Evolutionary conservation across 1,139 yeast genomes (phyloP), one percentile per base, ranked within the genome.

Genomic region (Blastobotrys capitulatus): DNA sequence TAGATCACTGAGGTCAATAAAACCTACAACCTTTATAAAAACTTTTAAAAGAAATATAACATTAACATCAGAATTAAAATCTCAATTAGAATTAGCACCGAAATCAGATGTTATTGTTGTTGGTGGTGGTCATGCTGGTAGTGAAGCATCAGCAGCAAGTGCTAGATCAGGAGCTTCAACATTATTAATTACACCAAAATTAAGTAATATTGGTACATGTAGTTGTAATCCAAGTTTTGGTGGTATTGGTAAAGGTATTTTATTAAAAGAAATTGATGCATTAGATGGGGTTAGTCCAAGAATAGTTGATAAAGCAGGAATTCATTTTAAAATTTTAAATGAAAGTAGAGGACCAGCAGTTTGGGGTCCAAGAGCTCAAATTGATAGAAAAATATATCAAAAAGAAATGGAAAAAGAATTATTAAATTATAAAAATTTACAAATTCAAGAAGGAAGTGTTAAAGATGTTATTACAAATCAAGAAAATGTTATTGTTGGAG

Each of bases 81-180:
- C 38, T 8, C 46, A 37, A 19, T 42, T 42, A 8, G n/a, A 16
- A n/a, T 16, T 16, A 29, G 48, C 51, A 9, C 48, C 38, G n/a
- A 20, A 27, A 12, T 29, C 52, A 7, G 90, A 92, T 1, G 96
- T 90, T 0, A 76, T 92, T 1, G 92, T 94, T 2, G 80, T 94
- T 22, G 99, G 99, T 2, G 99, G 96, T 10, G 99, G 99, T 0
- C 99, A 94, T 70, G 98, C 98, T 36, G 99, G 99, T 2, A 85
- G 96, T 59, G 99, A 94, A 67, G 98, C 99, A 0, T 94, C 96
- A 2, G 77, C 97, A 0, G 98, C 94, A 0, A 75, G 96, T 0
- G 96, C 97, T 1, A 74, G 98, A 54, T 66, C 86, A 0, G 97
- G 97, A 0, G 77, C 85, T 1, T 56, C 63, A 2, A 87, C 97